Evolutionary conservation across 805 yeast species (phyloP), one percentile per base, ranked within the genome.

Genomic region (Naumovozyma dairenensis): DNA sequence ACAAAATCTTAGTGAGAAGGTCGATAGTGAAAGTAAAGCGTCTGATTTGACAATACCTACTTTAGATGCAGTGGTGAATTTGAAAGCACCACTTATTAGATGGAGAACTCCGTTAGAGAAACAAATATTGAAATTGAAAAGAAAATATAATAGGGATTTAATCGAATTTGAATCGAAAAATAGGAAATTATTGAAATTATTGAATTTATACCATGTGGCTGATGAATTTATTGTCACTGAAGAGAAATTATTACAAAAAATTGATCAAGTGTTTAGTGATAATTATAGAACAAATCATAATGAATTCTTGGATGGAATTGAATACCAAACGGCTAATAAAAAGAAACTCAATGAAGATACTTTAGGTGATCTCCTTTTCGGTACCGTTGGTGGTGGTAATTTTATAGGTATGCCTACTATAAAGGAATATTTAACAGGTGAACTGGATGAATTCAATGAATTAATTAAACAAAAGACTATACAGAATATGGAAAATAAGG

Each of bases 21-120:
- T 40, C 18, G 26, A 52, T 15, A 40, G 49, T 18, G 37, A 47
- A 25, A 33, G 33, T 12, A 55, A 45, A 27, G 40, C 57, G 5
- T 57, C 62, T 17, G 63, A 66, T 47, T 69, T 79, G 49, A 83
- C 94, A 1, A 64, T 84, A 32, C 96, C 96, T 30, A 80, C 94
- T 2, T 65, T 86, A 37, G 85, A 80, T 47, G 66, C 70, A 25
- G 67, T 75, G 42, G 57, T 83, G 39, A 56, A 69, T 16, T 7
- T 24, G 13, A 12, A 24, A 7, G 83, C 82, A 2, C 82, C 89
- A 12, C 60, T 85, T 39, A 72, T 87, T 66, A 70, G 80, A 51
- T 71, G 62, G 30, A 71, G 94, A 56, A 80, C 93, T 0, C 65
- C 62, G 16, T 92, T 77, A 48, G 94, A 87, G 59, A 55, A 60